Percentiles rank a stretch among this genome's conserved stretches.
These are phyloP conservation scores for Glarea lozoyensis DNA, from an alignment of 495 filamentous ascomycete species.

Conservation along the genomic window DNA sequence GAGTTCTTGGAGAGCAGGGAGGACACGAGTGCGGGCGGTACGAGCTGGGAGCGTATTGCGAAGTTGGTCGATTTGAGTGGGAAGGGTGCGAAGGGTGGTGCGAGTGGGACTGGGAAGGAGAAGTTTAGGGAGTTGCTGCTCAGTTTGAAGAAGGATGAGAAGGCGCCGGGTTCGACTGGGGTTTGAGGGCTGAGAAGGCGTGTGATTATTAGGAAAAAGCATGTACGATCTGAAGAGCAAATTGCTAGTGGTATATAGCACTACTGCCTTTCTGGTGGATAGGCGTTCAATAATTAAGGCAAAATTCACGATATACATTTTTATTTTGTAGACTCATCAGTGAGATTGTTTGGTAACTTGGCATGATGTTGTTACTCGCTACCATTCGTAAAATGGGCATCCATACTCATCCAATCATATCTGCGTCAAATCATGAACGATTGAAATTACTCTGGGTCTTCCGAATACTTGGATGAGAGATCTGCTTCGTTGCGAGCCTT, in stretches of 20 bases:
- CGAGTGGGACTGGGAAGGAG: slow-evolving; percentile 82
- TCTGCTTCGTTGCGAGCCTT: slow-evolving; percentile 22
- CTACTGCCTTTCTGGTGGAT: too few species aligned
- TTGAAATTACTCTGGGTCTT: slow-evolving; percentile 22
- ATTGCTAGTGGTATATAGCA: slow-evolving; percentile 17
- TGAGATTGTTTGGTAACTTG: too few species aligned
- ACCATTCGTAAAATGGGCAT: too few species aligned
- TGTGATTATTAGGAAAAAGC: too few species aligned
- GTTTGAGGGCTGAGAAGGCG: too few species aligned
- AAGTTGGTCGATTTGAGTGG: slow-evolving; percentile 95
- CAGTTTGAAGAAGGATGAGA: slow-evolving; percentile 86
- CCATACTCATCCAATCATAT: too few species aligned
- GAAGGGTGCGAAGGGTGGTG: slow-evolving; percentile 79
- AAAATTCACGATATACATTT: too few species aligned
- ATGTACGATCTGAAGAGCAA: too few species aligned
- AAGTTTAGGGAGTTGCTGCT: slow-evolving; percentile 87
- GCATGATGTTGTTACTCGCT: too few species aligned
- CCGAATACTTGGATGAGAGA: slow-evolving; percentile 21
- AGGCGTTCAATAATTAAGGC: too few species aligned
- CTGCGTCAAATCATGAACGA: neutral
- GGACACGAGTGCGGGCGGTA: slow-evolving; percentile 86
- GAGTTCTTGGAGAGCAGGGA: slow-evolving; percentile 83
- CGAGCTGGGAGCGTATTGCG: slow-evolving; percentile 96
- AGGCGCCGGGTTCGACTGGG: slow-evolving; percentile 76
- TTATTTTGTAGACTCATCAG: too few species aligned